These are phyloP conservation scores for Arabidopsis thaliana DNA, from an alignment of 345 rosid genomes.

Conservation along the genomic window TAIR10.1 NC_003070.9:18743501-18744000, in stretches of 20 bases:
- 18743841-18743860: conserved; percentile 63
- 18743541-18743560: conserved; percentile 55
- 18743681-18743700: conserved; percentile 70
- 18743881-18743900: conserved; percentile 64
- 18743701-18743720: conserved; percentile 55
- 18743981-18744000: conserved; percentile 68
- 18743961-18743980: conserved; percentile 55
- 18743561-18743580: conserved; percentile 85
- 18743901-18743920: conserved; percentile 57
- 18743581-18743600: conserved; percentile 67
- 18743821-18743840: conserved; percentile 59
- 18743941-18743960: conserved; percentile 78
- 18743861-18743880: conserved; percentile 67
- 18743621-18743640: conserved; percentile 65
- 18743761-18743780: too few species aligned
- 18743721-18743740: conserved; percentile 76
- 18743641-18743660: conserved; percentile 57
- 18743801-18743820: neutral
- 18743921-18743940: conserved; percentile 75
- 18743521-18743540: conserved; percentile 66
- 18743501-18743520: conserved; percentile 82
- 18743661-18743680: conserved; percentile 71
- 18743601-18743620: conserved; percentile 73
- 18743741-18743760: conserved; percentile 36
- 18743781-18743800: neutral